Percentiles rank a stretch among this genome's conserved stretches.
Evolutionary conservation across 2,329 filamentous ascomycete species (phyloP).

Genomic region (Didymella exigua): DNA sequence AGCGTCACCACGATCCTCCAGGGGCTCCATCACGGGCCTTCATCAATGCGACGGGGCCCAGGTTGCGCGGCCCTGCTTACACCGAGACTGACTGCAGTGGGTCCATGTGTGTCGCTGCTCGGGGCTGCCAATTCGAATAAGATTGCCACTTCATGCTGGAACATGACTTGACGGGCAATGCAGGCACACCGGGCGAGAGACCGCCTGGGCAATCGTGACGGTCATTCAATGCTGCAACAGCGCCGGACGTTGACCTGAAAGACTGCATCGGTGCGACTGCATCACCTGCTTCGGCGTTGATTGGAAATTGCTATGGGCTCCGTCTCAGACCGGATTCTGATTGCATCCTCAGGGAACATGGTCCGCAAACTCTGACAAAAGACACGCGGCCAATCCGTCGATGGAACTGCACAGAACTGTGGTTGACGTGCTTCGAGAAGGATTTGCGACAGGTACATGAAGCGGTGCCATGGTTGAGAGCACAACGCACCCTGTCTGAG

Average conservation of each 20-base stretch:
- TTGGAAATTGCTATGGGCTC: conserved; percentile 21
- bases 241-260: conserved; percentile 13
- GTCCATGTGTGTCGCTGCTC: conserved; percentile 6
- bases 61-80: conserved; percentile 5
- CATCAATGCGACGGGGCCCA: conserved; percentile 13
- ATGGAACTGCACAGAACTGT: conserved; percentile 2
- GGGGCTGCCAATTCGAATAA: conserved; percentile 21
- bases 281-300: conserved; percentile 16
- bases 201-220: conserved; percentile 23
- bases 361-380: conserved; percentile 31
- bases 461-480: conserved; percentile 27
- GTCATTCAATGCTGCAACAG: conserved; percentile 19
- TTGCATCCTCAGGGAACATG: conserved; percentile 19
- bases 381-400: conserved; percentile 29
- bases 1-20: conserved; percentile 1
- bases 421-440: conserved; percentile 38
- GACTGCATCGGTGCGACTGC: conserved; percentile 27
- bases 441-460: conserved; percentile 28
- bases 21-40: conserved; percentile 1
- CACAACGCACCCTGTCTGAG: conserved; percentile 34
- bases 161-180: background rate
- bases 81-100: background rate
- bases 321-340: conserved; percentile 29
- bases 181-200: conserved; percentile 20
- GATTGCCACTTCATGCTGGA: conserved; percentile 25